Conservation (phyloP, 257 asterid genomes). For the Fraxinus pennsylvanica region DNA sequence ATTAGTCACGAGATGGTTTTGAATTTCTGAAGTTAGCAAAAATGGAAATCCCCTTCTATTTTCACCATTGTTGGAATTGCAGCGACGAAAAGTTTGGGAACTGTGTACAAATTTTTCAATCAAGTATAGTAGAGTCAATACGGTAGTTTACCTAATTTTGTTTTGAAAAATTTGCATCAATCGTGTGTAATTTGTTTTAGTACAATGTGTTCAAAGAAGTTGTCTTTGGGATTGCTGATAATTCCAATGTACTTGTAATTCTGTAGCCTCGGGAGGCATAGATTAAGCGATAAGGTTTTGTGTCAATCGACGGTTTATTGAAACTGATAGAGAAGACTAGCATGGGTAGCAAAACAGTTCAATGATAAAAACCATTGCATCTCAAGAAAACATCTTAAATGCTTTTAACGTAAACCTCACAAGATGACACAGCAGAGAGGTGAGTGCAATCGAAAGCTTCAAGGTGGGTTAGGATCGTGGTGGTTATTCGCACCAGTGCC, state of each 20-base stretch:
- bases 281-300: too few species aligned
- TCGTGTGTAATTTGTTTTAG: background rate
- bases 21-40: background rate
- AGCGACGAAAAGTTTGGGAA: background rate
- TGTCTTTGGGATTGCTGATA: background rate
- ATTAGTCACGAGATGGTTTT: background rate
- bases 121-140: background rate
- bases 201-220: background rate
- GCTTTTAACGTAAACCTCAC: too few species aligned
- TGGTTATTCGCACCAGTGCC: conserved; percentile 58
- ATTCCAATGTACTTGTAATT: background rate
- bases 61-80: background rate
- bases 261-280: too few species aligned
- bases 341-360: background rate
- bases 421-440: background rate
- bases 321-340: background rate
- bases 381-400: too few species aligned
- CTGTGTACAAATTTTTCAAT: background rate
- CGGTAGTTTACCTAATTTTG: background rate
- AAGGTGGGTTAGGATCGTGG: conserved; percentile 52
- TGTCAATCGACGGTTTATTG: too few species aligned
- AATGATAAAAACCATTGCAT: too few species aligned
- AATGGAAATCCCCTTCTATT: background rate
- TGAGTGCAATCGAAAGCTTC: background rate
- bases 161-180: background rate